Evolutionary conservation across 495 filamentous ascomycete genomes (phyloP).

Genomic region (Staphylotrichum longicolle): DNA sequence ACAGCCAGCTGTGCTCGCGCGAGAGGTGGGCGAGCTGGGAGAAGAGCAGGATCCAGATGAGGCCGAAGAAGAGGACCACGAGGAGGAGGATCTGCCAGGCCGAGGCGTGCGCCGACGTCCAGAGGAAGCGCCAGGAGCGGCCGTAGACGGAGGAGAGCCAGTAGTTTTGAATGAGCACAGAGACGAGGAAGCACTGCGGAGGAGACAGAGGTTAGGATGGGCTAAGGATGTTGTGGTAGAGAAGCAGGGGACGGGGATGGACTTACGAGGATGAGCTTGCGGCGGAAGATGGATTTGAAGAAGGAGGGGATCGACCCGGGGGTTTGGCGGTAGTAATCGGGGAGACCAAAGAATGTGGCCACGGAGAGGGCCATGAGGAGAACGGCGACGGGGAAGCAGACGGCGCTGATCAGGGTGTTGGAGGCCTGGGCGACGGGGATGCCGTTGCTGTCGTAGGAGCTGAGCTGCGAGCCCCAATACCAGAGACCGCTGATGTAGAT

Average conservation of each 20-base stretch:
- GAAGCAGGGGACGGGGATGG: neutral
- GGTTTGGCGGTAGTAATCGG: constrained; percentile 63
- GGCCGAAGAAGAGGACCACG: constrained; percentile 56
- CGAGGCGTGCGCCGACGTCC: constrained; percentile 46
- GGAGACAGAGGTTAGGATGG: neutral
- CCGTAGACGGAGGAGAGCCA: constrained; percentile 59
- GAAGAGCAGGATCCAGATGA: constrained; percentile 53
- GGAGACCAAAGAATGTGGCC: constrained; percentile 55
- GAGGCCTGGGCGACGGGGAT: constrained; percentile 27
- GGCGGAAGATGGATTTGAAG: constrained; percentile 54
- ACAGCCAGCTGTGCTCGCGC: constrained; percentile 59
- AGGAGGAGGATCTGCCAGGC: constrained; percentile 51
- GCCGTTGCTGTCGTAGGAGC: constrained; percentile 30
- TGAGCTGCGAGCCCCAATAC: constrained; percentile 58
- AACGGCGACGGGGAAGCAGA: constrained; percentile 51
- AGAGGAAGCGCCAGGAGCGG: constrained; percentile 60
- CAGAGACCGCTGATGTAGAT: constrained; percentile 60
- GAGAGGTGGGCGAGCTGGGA: constrained; percentile 46
- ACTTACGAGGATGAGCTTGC: constrained; percentile 50
- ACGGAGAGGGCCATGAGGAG: constrained; percentile 51
- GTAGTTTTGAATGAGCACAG: constrained; percentile 64
- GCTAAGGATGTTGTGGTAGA: neutral
- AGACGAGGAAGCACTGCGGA: constrained; percentile 54
- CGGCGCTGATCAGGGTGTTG: constrained; percentile 38
- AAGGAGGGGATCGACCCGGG: constrained; percentile 65